Evolutionary conservation across 495 filamentous ascomycete species (phyloP).

Genomic region (Aspergillus avenaceus): DNA sequence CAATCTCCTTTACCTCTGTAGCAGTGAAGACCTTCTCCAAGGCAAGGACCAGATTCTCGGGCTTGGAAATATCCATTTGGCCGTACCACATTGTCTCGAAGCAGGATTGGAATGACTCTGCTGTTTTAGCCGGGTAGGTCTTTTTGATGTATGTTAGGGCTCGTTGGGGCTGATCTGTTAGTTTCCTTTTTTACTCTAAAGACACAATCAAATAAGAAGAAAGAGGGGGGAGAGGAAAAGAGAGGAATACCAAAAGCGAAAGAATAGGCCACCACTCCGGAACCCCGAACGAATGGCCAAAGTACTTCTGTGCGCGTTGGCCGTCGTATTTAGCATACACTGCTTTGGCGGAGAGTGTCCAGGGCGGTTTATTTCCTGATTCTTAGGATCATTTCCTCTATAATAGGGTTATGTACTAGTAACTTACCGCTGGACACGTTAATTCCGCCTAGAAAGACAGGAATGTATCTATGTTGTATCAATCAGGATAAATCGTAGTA

Average conservation of each 20-base stretch:
- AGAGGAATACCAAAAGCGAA: constrained; percentile 34
- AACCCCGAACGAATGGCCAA: constrained; percentile 39
- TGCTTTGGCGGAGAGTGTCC: constrained; percentile 64
- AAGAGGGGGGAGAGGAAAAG: background rate
- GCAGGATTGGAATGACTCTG: constrained; percentile 38
- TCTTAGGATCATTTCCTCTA: too few relatives aligned
- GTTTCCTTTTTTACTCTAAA: background rate
- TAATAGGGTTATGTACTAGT: background rate
- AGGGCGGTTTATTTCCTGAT: constrained; percentile 69
- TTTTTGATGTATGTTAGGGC: constrained; percentile 61
- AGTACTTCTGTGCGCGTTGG: constrained; percentile 51
- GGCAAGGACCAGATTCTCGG: constrained; percentile 29
- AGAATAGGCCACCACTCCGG: constrained; percentile 51
- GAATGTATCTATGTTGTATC: constrained; percentile 59
- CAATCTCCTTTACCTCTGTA: constrained; percentile 45
- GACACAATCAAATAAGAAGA: background rate
- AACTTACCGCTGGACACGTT: constrained; percentile 58
- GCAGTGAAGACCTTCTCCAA: constrained; percentile 33
- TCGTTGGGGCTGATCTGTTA: constrained; percentile 52
- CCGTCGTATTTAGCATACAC: constrained; percentile 51
- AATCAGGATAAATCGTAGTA: too few relatives aligned
- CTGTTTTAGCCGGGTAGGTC: constrained; percentile 33
- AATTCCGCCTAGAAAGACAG: constrained; percentile 70
- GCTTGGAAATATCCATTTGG: constrained; percentile 45
- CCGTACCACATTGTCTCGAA: constrained; percentile 47